phyloP scores from a whole-genome alignment of 345 rosid genomes.

The Hibiscus mutabilis region DNA sequence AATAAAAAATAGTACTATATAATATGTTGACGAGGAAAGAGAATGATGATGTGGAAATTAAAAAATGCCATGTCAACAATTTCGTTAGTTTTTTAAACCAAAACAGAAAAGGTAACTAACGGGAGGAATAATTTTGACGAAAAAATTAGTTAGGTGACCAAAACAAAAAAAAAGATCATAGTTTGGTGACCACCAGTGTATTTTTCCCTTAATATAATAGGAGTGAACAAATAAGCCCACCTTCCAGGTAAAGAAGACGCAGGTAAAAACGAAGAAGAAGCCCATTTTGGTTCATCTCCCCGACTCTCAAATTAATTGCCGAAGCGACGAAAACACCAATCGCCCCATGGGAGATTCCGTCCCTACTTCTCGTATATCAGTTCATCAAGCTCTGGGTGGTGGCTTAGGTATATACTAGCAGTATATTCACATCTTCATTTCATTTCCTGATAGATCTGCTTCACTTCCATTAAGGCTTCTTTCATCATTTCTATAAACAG shows the following conservation, averaged over 20 bases:
- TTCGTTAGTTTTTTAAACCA: too few species aligned
- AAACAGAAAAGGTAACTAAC: too few species aligned
- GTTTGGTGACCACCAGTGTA: too few species aligned
- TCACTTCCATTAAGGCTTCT: background rate
- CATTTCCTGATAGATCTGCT: slow-evolving; percentile 16
- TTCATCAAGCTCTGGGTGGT: slow-evolving; percentile 72
- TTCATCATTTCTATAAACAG: background rate
- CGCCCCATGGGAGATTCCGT: slow-evolving; percentile 48
- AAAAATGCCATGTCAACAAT: too few species aligned
- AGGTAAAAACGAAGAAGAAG: background rate
- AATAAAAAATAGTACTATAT: too few species aligned
- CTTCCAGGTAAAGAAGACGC: background rate
- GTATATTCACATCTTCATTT: background rate
- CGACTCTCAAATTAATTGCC: background rate
- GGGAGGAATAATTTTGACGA: too few species aligned
- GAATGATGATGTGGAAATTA: too few species aligned
- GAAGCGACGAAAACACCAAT: slow-evolving; percentile 11
- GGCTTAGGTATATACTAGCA: slow-evolving; percentile 39
- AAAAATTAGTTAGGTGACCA: too few species aligned
- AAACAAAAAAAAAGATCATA: too few species aligned
- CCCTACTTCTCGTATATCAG: slow-evolving; percentile 42
- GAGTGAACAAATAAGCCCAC: background rate
- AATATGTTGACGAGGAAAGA: too few species aligned
- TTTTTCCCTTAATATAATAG: too few species aligned
- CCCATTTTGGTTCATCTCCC: background rate